phyloP scores from a whole-genome alignment of 139 green algal genomes.

The Astrephomene gubernaculifera region DNA sequence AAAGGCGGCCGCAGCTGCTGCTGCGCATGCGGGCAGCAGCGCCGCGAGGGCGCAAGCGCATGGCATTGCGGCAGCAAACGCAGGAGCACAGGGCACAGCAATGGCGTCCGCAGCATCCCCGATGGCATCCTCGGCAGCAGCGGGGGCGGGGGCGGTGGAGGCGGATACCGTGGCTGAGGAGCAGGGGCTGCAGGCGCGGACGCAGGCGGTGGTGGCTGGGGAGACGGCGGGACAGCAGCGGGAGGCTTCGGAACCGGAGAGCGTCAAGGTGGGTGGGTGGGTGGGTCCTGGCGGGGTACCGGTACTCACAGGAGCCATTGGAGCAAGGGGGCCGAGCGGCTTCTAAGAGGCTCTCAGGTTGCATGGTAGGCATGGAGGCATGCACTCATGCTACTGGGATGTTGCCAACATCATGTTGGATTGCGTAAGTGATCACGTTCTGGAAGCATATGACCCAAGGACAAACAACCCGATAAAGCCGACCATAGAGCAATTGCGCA shows the following conservation, averaged over 20 bases:
- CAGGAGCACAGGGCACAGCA: neutral
- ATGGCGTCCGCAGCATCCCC: neutral
- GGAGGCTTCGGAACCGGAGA: conserved; percentile 16
- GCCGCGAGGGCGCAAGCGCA: too few relatives aligned
- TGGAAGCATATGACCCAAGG: too few relatives aligned
- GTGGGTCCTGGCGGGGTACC: too few relatives aligned
- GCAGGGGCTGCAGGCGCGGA: conserved; percentile 1
- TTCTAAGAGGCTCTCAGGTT: too few relatives aligned
- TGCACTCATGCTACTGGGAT: too few relatives aligned
- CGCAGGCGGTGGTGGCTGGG: neutral
- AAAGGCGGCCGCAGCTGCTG: neutral
- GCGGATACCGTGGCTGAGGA: conserved; percentile 15
- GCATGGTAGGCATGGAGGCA: too few relatives aligned
- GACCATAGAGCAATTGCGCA: too few relatives aligned
- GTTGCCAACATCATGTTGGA: too few relatives aligned
- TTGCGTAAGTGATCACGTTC: too few relatives aligned
- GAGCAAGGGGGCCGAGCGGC: too few relatives aligned
- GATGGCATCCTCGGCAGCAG: neutral
- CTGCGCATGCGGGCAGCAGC: neutral
- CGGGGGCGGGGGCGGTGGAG: neutral
- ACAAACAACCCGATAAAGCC: too few relatives aligned
- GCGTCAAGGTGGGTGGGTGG: conserved; percentile 22
- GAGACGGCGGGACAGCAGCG: neutral
- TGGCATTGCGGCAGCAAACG: neutral
- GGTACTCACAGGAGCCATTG: too few relatives aligned